A percentile compares a stretch with the other conserved stretches of the same genome.
These are phyloP conservation scores for Leishmania turanica DNA, from an alignment of 208 protist genomes.

Conservation along the genomic window DNA sequence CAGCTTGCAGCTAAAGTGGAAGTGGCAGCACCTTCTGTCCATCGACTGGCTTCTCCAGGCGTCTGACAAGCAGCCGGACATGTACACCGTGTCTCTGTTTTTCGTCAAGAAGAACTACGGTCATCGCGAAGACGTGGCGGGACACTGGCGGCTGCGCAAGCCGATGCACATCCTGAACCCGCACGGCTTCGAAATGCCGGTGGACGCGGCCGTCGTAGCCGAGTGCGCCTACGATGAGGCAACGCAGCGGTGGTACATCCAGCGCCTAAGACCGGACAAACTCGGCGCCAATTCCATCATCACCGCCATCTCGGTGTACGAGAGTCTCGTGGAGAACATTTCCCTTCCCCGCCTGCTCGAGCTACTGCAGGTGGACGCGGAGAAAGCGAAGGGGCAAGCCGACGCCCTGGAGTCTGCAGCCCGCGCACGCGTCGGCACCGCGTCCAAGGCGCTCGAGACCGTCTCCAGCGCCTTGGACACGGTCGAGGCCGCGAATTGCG, in stretches of 20 bases:
- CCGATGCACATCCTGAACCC: slow-evolving; percentile 59
- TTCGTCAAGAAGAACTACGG: slow-evolving; percentile 74
- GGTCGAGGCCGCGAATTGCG: slow-evolving; percentile 18
- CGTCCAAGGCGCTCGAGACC: not conserved
- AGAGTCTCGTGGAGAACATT: slow-evolving; percentile 76
- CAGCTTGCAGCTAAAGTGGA: slow-evolving; percentile 80
- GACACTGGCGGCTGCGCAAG: slow-evolving; percentile 54
- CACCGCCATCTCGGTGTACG: slow-evolving; percentile 79
- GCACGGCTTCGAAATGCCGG: slow-evolving; percentile 38
- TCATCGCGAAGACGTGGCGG: slow-evolving; percentile 55
- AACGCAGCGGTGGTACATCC: slow-evolving; percentile 55
- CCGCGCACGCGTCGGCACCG: not conserved
- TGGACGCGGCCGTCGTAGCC: slow-evolving; percentile 39
- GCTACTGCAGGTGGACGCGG: slow-evolving; percentile 19
- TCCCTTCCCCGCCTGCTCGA: slow-evolving; percentile 41
- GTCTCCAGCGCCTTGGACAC: slow-evolving; percentile 1
- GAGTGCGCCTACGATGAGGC: slow-evolving; percentile 65
- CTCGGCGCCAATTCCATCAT: slow-evolving; percentile 77
- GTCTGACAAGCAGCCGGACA: slow-evolving; percentile 24
- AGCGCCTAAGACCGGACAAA: slow-evolving; percentile 68
- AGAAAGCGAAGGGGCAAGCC: not conserved
- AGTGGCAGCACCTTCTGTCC: slow-evolving; percentile 75
- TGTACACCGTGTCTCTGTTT: slow-evolving; percentile 62
- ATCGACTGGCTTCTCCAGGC: slow-evolving; percentile 68
- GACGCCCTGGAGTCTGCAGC: slow-evolving; percentile 16